Conservation (phyloP, 2,329 filamentous ascomycete genomes). For the Aspergillus amoenus region DNA sequence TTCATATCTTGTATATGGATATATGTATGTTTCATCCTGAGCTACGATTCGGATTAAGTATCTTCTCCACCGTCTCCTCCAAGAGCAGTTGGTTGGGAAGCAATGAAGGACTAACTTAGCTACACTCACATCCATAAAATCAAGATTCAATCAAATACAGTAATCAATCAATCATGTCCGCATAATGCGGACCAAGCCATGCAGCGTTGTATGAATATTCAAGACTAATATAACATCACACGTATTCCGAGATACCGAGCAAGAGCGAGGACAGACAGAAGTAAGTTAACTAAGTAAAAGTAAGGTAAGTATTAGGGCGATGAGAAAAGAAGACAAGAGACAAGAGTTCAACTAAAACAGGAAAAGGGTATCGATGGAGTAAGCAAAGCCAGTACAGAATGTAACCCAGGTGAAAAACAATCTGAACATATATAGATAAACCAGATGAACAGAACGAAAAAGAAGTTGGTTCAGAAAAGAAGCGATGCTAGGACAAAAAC, state of each 20-base stretch:
- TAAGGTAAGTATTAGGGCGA: conserved; percentile 15
- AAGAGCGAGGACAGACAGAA: not conserved
- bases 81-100: no score
- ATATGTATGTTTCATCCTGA: not conserved
- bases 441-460: not conserved
- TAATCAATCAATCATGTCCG: not conserved
- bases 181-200: not conserved
- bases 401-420: conserved; percentile 16
- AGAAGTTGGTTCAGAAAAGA: not conserved
- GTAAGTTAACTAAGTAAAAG: conserved; percentile 4
- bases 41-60: not conserved
- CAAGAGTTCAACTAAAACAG: conserved; percentile 15
- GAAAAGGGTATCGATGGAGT: conserved; percentile 36
- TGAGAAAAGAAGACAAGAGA: no score
- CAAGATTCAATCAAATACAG: no score
- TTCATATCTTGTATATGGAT: not conserved
- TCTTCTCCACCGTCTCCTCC: not conserved
- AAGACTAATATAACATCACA: not conserved
- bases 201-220: not conserved
- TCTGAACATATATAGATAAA: not conserved
- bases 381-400: not conserved
- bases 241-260: not conserved
- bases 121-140: no score
- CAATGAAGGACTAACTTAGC: not conserved
- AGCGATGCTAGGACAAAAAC: not conserved